Conservation (phyloP, 202 grass and related monocot species). For the Setaria italica region DNA sequence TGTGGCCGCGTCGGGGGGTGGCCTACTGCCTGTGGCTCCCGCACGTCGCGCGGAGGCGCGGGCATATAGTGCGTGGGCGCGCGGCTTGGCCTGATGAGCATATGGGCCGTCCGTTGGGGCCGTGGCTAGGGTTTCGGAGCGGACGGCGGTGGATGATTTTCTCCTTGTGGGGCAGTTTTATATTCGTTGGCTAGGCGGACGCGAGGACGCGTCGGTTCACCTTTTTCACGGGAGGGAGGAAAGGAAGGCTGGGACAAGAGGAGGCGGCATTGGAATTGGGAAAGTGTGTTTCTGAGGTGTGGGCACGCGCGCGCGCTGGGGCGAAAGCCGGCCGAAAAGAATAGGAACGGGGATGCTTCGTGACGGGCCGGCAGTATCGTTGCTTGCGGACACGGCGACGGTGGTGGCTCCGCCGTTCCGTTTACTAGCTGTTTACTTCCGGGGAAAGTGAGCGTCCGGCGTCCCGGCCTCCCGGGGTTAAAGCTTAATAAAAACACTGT, state of each 20-base stretch:
- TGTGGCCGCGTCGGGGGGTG: conserved; percentile 16
- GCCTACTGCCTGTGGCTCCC: not conserved
- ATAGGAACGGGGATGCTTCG: not conserved
- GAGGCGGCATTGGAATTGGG: not conserved
- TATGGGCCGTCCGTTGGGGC: not conserved
- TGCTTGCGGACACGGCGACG: not conserved
- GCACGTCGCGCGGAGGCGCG: conserved; percentile 1
- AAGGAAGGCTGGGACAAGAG: not conserved
- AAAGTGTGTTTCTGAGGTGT: too few species aligned
- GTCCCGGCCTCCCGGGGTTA: too few species aligned
- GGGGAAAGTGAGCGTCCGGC: too few species aligned
- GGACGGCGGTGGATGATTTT: not conserved
- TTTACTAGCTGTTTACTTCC: too few species aligned
- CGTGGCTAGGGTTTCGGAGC: not conserved
- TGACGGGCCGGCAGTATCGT: not conserved
- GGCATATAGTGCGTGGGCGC: not conserved
- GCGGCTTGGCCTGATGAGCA: not conserved
- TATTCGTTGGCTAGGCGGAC: not conserved
- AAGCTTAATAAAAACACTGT: too few species aligned
- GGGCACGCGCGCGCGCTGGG: not conserved
- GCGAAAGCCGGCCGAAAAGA: not conserved
- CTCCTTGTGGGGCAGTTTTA: not conserved
- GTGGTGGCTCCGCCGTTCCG: too few species aligned
- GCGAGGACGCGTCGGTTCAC: not conserved
- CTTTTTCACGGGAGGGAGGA: too few species aligned